These are phyloP conservation scores for Drosera capensis DNA, from an alignment of 148 eudicot species.

Conservation along the genomic window DNA sequence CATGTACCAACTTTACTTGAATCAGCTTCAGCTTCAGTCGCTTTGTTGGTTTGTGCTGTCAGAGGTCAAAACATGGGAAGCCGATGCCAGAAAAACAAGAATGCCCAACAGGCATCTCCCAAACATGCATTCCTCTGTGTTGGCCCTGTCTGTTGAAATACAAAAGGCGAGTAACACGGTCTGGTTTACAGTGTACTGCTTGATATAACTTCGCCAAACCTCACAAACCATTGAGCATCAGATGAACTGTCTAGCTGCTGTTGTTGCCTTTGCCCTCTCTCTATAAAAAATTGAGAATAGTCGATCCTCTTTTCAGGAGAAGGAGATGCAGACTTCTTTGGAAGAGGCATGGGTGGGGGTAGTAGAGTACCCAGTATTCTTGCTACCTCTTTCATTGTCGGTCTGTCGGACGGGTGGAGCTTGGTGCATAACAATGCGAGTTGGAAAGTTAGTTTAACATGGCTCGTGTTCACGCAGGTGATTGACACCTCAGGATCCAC, in stretches of 20 bases:
- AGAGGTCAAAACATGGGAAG: no score
- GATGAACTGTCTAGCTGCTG: slow-evolving; percentile 20
- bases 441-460: slow-evolving; percentile 39
- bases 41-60: no score
- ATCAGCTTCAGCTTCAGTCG: no score
- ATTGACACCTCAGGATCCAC: slow-evolving; percentile 52
- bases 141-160: not conserved
- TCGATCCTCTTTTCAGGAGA: slow-evolving; percentile 18
- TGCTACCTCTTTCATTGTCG: slow-evolving; percentile 58
- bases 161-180: not conserved
- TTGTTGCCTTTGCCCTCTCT: slow-evolving; percentile 14
- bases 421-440: slow-evolving; percentile 55
- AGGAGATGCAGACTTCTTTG: slow-evolving; percentile 7
- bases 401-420: slow-evolving; percentile 40
- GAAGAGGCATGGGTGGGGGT: slow-evolving; percentile 32
- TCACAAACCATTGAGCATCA: slow-evolving; percentile 47
- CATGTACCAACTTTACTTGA: no score
- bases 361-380: slow-evolving; percentile 32
- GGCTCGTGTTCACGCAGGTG: slow-evolving; percentile 33
- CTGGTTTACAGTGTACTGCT: slow-evolving; percentile 12
- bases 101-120: no score
- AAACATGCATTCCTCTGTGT: not conserved
- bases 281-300: slow-evolving; percentile 22
- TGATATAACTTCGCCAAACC: slow-evolving; percentile 39
- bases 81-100: no score